Base-by-base conservation (phyloP, 2,329 filamentous ascomycete genomes). In the Clonostachys byssicola region DNA sequence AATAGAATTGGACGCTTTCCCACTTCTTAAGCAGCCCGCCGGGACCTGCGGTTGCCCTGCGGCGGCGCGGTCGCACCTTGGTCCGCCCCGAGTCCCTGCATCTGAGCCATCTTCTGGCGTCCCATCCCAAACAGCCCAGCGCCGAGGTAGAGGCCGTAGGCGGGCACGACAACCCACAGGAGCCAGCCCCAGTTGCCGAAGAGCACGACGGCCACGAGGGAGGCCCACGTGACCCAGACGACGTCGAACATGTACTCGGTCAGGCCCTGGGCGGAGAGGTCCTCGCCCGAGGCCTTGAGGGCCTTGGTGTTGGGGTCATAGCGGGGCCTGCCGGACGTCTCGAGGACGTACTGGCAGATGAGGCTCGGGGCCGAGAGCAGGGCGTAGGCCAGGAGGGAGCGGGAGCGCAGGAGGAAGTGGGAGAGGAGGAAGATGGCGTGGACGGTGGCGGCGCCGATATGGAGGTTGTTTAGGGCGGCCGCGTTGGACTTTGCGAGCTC, bases 231-330 rank as follows among this genome's bases (percentile, higher is more conserved):
- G 72, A 95, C 90, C 81, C 96, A 97, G 46, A 96, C 74, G 44
- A 96, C 81, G 70, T 99, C 94, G 79, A 95, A 99, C 87, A 97
- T 89, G 74, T 95, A 97, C 70, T 96, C 94, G 12, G 92, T 97
- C 73, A 99, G 71, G 5, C 94, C 94, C 34, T 86, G 80, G 10
- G 90, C 89, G 46, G 88, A 83, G 45, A 99, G 80, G 65, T 99
- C 94, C 64, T 97, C 92, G 40, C 94, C 92, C 1, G 89, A 75
- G 34, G 78, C 82, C 63, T 81, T 84, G 51, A 97, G 74, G n/a
- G 85, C 76, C 13, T 75, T 78, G 43, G 81, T 84, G 23, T 72
- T 70, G 18, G 83, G 64, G 54, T 83, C 81, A 62, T 85, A 88
- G 51, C 75, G 84, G 20, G 94, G 94, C 10, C 92, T 88, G 12